Evolutionary conservation across 495 filamentous ascomycete species (phyloP), one percentile per base, ranked within the genome.

Genomic region (Chlorociboria aeruginascens): DNA sequence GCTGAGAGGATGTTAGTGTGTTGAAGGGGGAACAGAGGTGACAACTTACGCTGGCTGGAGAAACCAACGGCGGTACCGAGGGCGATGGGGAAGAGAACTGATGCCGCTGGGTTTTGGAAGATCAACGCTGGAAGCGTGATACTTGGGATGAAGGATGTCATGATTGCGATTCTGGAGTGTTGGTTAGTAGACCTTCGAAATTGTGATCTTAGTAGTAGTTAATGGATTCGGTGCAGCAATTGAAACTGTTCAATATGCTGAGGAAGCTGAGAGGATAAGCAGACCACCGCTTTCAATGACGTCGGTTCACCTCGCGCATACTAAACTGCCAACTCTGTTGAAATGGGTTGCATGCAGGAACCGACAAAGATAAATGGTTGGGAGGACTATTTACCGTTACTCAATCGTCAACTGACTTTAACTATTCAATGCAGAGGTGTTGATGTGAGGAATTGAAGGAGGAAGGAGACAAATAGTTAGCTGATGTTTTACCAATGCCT

Each of bases 21-120:
- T 34, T 43, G 34, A 43, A 29, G 16, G 20, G 29, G 28, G 32
- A 31, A 30, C 33, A n/a, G 17, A 20, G 30, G 20, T 10, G 13
- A 12, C 32, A 37, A 55, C 72, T 39, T 72, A 83, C 79, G 78
- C 29, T 66, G 61, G 9, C 71, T 73, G 46, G 69, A 58, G 57
- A 69, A 83, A 31, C 84, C 83, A 43, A 87, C 71, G 14, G 70
- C 72, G 3, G 73, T 71, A 32, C 85, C 86, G 1, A 78, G 54
- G 2, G 67, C 68, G 37, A 89, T 61, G 12, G 86, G 86, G 0
- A 89, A 66, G 8, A 88, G 72, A 49, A 87, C 74, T 7, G 82
- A 76, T 13, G 71, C 67, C n/a, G 81, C 77, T 8, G 83, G 76
- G 48, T 72, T 72, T 54, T 70, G 66, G 65, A 89, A 85, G 50